These are phyloP conservation scores for Fagopyrum tataricum DNA, from an alignment of 148 eudicot species.

Conservation along the genomic window DNA sequence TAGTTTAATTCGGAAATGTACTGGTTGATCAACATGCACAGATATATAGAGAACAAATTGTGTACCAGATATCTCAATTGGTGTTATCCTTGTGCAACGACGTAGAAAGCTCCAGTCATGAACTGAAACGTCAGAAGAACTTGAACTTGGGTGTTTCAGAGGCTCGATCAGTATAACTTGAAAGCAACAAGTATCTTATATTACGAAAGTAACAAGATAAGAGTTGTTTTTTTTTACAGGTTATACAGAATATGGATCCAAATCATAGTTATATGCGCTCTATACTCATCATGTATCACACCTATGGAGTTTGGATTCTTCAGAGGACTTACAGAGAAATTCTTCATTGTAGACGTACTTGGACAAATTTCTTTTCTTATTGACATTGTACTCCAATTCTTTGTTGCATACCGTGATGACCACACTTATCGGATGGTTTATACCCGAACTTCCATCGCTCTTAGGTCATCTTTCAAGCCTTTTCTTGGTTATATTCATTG, in stretches of 20 bases:
- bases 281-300: conserved; percentile 31
- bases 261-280: conserved; percentile 37
- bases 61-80: background rate
- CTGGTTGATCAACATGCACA: too few relatives aligned
- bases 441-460: conserved; percentile 52
- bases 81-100: background rate
- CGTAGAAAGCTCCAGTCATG: too few relatives aligned
- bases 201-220: too few relatives aligned
- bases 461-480: conserved; percentile 33
- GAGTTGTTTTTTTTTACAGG: conserved; percentile 58
- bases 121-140: too few relatives aligned
- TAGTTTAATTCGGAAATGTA: too few relatives aligned
- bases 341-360: conserved; percentile 59
- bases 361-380: conserved; percentile 78
- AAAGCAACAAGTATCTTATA: too few relatives aligned
- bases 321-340: conserved; percentile 62
- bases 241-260: conserved; percentile 67
- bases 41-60: too few relatives aligned
- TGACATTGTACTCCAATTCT: conserved; percentile 74
- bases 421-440: conserved; percentile 66
- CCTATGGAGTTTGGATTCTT: conserved; percentile 99
- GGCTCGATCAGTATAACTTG: too few relatives aligned
- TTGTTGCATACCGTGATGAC: conserved; percentile 72
- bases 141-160: too few relatives aligned
- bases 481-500: background rate